Evolutionary conservation across 2,329 filamentous ascomycete species (phyloP), one percentile per base, ranked within the genome.

Genomic region (Ophiostoma australiae): DNA sequence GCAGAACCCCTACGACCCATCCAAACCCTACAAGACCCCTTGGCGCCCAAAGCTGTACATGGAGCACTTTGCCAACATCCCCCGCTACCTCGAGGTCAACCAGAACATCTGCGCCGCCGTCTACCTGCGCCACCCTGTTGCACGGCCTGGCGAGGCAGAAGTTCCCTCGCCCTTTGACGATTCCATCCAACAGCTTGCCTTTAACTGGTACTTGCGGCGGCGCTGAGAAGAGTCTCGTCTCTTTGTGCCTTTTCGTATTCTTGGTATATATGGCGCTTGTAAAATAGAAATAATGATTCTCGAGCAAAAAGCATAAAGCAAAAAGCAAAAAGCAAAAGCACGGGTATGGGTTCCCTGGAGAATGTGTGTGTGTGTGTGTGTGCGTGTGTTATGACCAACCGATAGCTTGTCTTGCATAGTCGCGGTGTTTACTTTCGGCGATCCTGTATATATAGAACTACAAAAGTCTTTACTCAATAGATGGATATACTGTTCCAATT

Each of bases 41-140:
- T 99, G 95, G 95, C 82, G 86, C 74, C 95, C 95, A 15, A 86
- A 93, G 71, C 86, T 90, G 69, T 98, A 87, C 81, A 96, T 99
- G 91, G 85, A 87, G 69, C 89, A 94, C 0, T 99, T 99, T 80
- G 93, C 94, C 33, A 97, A 97, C 80, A 93, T 99, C 75, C 95
- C 95, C 13, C 85, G 91, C 70, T 99, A 98, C 80, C 87, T 99
- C 73, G 96, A 99, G 82, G 95, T 99, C 76, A 97, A 98, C 84
- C 95, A 97, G 80, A 96, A 94, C 78, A 91, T 98, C 76, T 99
- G 95, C 81, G 90, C 94, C 0, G 95, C 95, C 13, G 93, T 99
- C 58, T 99, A 99, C 80, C 82, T 99, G 73, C 87, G 95, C 72
- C 94, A 99, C 82, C 95, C 95, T 0, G 94, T 98, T 63, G 95